phyloP scores from a whole-genome alignment of 345 rosid genomes.

The Psidium guajava region DNA sequence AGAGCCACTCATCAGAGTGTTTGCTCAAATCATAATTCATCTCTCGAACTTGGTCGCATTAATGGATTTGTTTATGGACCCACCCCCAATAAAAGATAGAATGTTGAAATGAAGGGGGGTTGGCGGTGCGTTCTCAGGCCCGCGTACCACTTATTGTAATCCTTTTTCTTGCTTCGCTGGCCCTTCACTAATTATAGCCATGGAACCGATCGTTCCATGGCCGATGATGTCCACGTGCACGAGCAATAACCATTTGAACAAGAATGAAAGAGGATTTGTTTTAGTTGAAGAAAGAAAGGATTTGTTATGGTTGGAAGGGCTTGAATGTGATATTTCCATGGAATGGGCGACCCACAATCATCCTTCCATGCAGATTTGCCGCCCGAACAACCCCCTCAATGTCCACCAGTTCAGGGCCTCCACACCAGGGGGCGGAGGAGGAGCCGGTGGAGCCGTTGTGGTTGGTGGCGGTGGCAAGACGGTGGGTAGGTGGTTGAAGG shows the following conservation, averaged over 20 bases:
- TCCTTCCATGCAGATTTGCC: slow-evolving; percentile 39
- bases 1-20: not conserved
- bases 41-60: not conserved
- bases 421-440: slow-evolving; percentile 12
- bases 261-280: not conserved
- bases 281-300: not conserved
- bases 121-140: not conserved
- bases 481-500: slow-evolving; percentile 80
- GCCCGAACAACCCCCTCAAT: slow-evolving; percentile 29
- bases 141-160: not conserved
- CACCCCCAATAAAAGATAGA: not conserved
- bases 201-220: not conserved
- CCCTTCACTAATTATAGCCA: not conserved
- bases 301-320: not conserved
- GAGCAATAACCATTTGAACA: not conserved
- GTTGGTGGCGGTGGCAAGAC: slow-evolving; percentile 52
- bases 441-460: slow-evolving; percentile 7
- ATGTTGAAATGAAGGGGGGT: not conserved
- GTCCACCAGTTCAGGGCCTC: slow-evolving; percentile 26
- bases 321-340: not conserved
- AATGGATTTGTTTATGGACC: not conserved
- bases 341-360: not conserved
- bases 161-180: not conserved
- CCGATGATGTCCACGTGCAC: not conserved
- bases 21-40: no score